Evolutionary conservation across 805 yeast genomes (phyloP).

Genomic region (Priceomyces haplophilus): DNA sequence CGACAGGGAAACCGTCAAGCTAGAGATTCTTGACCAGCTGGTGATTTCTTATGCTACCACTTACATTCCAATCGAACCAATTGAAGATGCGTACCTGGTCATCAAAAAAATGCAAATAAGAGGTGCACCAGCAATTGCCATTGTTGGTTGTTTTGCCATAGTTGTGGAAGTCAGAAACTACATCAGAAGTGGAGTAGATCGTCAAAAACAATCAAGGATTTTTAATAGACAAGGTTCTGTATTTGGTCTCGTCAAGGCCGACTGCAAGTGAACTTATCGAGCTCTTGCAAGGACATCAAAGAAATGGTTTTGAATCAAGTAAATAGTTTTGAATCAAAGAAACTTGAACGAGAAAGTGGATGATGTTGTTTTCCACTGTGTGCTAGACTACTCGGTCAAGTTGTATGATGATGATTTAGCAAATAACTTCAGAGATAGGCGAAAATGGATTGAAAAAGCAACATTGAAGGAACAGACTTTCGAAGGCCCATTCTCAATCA

Average conservation of each 20-base stretch:
- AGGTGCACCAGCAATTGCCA: constrained; percentile 98
- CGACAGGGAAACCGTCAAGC: constrained; percentile 40
- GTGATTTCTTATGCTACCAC: constrained; percentile 74
- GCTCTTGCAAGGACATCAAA: constrained; percentile 60
- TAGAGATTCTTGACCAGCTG: constrained; percentile 77
- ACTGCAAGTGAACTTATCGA: constrained; percentile 89
- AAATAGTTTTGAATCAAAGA: constrained; percentile 2
- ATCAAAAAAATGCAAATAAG: constrained; percentile 90
- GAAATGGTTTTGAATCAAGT: constrained; percentile 17
- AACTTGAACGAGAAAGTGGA: constrained; percentile 23
- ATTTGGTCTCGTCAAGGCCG: constrained; percentile 76
- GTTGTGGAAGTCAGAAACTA: constrained; percentile 58
- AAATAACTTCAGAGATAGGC: constrained; percentile 77
- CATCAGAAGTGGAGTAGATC: constrained; percentile 11
- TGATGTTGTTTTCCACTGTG: constrained; percentile 21
- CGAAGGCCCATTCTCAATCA: constrained; percentile 67
- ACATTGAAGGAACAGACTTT: constrained; percentile 46
- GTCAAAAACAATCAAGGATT: constrained; percentile 26
- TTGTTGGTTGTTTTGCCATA: constrained; percentile 83
- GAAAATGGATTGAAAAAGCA: constrained; percentile 60
- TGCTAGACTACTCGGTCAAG: constrained; percentile 46
- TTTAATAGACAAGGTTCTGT: constrained; percentile 52
- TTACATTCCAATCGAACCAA: constrained; percentile 58
- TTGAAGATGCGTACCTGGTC: constrained; percentile 78
- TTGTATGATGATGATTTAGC: constrained; percentile 72